phyloP scores from a whole-genome alignment of 73 alveolate genomes.

The Tetrahymena borealis region DNA sequence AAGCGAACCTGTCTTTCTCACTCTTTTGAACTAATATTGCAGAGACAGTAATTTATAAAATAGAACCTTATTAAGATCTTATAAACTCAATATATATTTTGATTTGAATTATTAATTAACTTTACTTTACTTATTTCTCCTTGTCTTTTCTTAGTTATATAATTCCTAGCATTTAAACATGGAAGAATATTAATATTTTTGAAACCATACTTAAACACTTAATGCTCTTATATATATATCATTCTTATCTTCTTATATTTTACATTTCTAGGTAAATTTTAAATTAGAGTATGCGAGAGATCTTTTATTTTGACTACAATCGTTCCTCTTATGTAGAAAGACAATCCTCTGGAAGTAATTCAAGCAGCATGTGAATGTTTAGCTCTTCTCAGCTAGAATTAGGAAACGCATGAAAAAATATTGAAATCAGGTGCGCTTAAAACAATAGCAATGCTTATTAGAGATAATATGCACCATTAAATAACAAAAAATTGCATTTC shows the following conservation, averaged over 20 bases:
- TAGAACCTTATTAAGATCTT: not conserved
- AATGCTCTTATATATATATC: too few species aligned
- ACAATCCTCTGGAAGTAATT: constrained; percentile 25
- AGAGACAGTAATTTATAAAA: constrained; percentile 18
- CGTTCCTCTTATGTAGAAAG: constrained; percentile 29
- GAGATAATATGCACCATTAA: constrained; percentile 15
- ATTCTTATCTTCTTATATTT: not conserved
- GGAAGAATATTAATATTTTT: too few species aligned
- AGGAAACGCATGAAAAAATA: constrained; percentile 35
- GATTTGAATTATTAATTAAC: too few species aligned
- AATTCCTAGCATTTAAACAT: too few species aligned
- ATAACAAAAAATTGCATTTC: constrained; percentile 21
- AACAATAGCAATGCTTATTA: not conserved
- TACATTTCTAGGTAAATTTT: constrained; percentile 6
- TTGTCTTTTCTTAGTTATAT: too few species aligned
- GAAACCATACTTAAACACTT: too few species aligned
- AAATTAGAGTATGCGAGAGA: constrained; percentile 44
- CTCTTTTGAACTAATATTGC: constrained; percentile 24
- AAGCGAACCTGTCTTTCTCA: constrained; percentile 13
- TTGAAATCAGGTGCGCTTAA: constrained; percentile 21
- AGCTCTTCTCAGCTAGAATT: constrained; percentile 29
- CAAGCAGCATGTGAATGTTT: constrained; percentile 14
- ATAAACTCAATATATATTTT: not conserved
- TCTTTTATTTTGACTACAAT: constrained; percentile 36
- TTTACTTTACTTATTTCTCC: too few species aligned